Percentiles rank a stretch among this genome's conserved stretches.
These are phyloP conservation scores for Colletotrichum brevisporum DNA, from an alignment of 2,329 filamentous ascomycete species.

Conservation along the genomic window DNA sequence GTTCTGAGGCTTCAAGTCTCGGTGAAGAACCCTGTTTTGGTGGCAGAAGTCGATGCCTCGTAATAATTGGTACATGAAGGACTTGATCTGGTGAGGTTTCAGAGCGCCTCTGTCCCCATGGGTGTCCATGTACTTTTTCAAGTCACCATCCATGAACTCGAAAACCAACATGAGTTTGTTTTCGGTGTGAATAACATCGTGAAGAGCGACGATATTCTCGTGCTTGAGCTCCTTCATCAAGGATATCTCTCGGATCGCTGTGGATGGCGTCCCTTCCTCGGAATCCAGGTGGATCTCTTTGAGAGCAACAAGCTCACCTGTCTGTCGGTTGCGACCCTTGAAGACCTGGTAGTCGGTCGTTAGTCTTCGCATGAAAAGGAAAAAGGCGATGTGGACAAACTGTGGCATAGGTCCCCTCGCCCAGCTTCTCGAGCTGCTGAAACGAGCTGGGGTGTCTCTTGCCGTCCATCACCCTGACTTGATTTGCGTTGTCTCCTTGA, in stretches of 20 bases:
- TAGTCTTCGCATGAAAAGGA: neutral
- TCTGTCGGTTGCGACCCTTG: slow-evolving; percentile 97
- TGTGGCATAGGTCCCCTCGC: slow-evolving; percentile 98
- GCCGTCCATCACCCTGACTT: slow-evolving; percentile 78
- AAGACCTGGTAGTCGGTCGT: slow-evolving; percentile 79
- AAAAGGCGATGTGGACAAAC: slow-evolving; percentile 66
- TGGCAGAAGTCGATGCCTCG: slow-evolving; percentile 98
- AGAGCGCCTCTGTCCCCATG: slow-evolving; percentile 90
- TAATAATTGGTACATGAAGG: slow-evolving; percentile 98
- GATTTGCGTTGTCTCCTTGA: neutral
- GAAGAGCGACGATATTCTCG: slow-evolving; percentile 96
- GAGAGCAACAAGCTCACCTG: slow-evolving; percentile 93
- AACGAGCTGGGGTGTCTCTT: slow-evolving; percentile 96
- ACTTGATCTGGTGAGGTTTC: slow-evolving; percentile 93
- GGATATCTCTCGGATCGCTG: slow-evolving; percentile 97
- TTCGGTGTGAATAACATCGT: slow-evolving; percentile 99
- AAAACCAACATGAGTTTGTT: slow-evolving; percentile 99
- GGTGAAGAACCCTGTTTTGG: slow-evolving; percentile 94
- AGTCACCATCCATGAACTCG: slow-evolving; percentile 97
- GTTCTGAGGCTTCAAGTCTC: slow-evolving; percentile 96
- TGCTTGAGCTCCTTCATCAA: slow-evolving; percentile 99
- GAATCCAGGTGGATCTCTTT: slow-evolving; percentile 99
- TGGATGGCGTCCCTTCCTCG: slow-evolving; percentile 97
- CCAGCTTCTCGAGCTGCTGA: slow-evolving; percentile 98
- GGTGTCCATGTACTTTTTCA: slow-evolving; percentile 99